Base-by-base conservation (phyloP, 1,284 basidiomycete species). In the Austroboletus rostrupii region DNA sequence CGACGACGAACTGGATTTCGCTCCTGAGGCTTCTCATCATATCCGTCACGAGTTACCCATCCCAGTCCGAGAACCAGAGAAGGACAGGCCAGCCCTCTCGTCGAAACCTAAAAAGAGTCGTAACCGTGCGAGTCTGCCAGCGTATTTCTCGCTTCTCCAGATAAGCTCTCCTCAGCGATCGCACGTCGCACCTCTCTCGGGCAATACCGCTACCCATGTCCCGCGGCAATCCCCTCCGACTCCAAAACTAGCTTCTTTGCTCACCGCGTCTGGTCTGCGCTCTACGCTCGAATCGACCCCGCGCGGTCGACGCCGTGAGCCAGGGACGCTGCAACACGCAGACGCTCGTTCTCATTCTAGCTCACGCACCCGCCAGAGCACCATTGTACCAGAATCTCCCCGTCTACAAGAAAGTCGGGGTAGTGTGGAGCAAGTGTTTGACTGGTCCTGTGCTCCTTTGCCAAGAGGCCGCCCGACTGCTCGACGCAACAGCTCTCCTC, bases 71-170 rank as follows among this genome's bases (percentile, higher is more conserved):
- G 65, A 68, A 33, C 61, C 57, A 43, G 67, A 64, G 52, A 68
- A 61, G 55, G 57, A 60, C 59, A 70, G 49, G 48, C 64, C 61
- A 16, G 72, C 72, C n/a, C 55, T 73, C 36, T 72, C 72, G 33
- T 58, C 64, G 29, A 81, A 78, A 68, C 49, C 70, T 35, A 77
- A 73, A 64, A 79, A 75, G 57, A 72, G 69, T 58, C 80, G 79
- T 57, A 85, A 83, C 64, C 83, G 87, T 63, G 81, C 82, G 45
- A 86, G 83, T 61, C 77, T 90, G 39, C 87, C 87, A 16, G 80
- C 84, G 10, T 87, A 83, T 68, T 90, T 90, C 65, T 87, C 85
- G 43, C 74, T 87, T 52, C 74, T 89, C 37, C 77, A 81, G 61
- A 71, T 80, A 53, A 69, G 69, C 52, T 74, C 73, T 45, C 66